Percentiles rank a stretch among this genome's conserved stretches.
Conservation (phyloP, 495 filamentous ascomycete species). For the Xylaria bambusicola region DNA sequence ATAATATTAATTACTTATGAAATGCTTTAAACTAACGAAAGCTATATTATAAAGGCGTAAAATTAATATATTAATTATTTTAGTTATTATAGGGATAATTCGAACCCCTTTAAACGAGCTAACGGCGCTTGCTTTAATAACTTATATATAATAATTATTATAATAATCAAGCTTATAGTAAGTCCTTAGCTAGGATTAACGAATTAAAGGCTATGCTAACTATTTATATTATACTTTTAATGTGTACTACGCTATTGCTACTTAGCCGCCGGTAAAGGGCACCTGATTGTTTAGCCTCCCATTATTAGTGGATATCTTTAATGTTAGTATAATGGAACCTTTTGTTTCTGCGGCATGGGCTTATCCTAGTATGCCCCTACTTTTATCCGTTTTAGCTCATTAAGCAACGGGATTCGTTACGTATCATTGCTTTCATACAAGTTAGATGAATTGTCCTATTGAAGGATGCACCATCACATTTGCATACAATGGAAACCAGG, state of each 20-base stretch:
- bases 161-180: no score
- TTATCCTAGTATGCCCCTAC: no score
- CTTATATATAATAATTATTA: no score
- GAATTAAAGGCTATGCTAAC: neutral
- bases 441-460: neutral
- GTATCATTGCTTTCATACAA: constrained; percentile 3
- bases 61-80: no score
- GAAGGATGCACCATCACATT: neutral
- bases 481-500: neutral
- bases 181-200: neutral
- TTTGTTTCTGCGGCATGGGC: neutral
- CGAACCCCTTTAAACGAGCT: neutral
- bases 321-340: neutral
- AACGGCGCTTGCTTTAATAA: no score
- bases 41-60: no score
- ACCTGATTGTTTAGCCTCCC: constrained; percentile 7
- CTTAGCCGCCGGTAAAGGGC: no score
- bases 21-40: neutral
- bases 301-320: constrained; percentile 5
- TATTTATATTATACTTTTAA: neutral
- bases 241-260: neutral
- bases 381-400: no score
- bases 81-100: neutral
- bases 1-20: no score
- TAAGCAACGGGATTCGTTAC: no score